Percentiles rank a stretch among this genome's conserved stretches.
These are phyloP conservation scores for Talaromyces proteolyticus DNA, from an alignment of 495 filamentous ascomycete genomes.

Conservation along the genomic window DNA sequence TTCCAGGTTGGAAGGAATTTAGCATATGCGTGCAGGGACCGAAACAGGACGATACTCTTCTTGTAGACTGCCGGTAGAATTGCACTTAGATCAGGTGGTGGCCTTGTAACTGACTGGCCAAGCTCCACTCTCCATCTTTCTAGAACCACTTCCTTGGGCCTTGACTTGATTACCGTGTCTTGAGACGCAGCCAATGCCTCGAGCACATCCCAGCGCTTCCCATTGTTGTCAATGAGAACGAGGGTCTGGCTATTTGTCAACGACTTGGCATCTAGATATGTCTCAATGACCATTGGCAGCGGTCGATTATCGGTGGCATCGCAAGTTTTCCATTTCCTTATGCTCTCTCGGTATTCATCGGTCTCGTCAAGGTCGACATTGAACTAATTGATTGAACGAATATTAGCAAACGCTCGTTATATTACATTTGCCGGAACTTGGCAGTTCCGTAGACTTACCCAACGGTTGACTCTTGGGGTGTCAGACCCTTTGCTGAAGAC, in stretches of 20 bases:
- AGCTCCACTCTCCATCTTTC: conserved; percentile 89
- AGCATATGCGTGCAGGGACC: conserved; percentile 80
- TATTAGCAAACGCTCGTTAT: neutral
- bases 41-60: conserved; percentile 88
- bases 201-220: conserved; percentile 86
- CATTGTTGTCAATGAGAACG: conserved; percentile 79
- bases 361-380: conserved; percentile 92
- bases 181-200: conserved; percentile 67
- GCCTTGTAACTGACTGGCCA: conserved; percentile 48
- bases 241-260: conserved; percentile 82
- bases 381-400: conserved; percentile 52
- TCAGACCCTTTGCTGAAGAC: conserved; percentile 52
- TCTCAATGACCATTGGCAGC: conserved; percentile 84
- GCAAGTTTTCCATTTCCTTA: conserved; percentile 70
- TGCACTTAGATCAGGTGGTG: conserved; percentile 57
- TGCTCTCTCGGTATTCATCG: conserved; percentile 72
- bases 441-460: conserved; percentile 63
- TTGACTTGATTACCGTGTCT: conserved; percentile 28
- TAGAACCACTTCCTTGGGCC: conserved; percentile 64
- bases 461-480: conserved; percentile 72
- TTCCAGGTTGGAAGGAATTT: conserved; percentile 86
- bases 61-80: conserved; percentile 89
- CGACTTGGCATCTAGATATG: conserved; percentile 74
- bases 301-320: conserved; percentile 74
- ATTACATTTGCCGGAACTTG: neutral